phyloP scores from a whole-genome alignment of 2,329 filamentous ascomycete genomes.

The Trichoderma oligosporum region DNA sequence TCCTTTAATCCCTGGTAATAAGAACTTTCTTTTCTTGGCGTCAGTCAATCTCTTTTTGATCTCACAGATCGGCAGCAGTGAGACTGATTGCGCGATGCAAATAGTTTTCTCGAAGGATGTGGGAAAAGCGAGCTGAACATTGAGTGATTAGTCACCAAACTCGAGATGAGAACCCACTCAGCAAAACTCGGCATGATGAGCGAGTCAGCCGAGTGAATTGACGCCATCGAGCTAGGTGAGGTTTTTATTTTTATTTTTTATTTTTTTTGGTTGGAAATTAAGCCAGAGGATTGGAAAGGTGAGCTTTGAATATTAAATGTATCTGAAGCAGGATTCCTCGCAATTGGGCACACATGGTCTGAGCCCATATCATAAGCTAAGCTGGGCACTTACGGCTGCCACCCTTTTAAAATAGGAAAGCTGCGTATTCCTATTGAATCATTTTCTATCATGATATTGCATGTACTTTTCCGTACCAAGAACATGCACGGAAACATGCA shows the following conservation, averaged over 20 bases:
- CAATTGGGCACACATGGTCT: too few relatives aligned
- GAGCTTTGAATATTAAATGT: not conserved
- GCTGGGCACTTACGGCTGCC: too few relatives aligned
- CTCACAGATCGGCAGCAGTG: conserved; percentile 8
- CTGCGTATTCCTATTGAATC: too few relatives aligned
- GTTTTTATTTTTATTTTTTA: not conserved
- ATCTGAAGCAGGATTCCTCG: too few relatives aligned
- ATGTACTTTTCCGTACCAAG: too few relatives aligned
- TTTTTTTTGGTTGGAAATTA: not conserved
- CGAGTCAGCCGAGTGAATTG: conserved; percentile 9
- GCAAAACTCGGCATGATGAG: not conserved
- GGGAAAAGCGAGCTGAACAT: not conserved
- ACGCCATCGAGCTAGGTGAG: conserved; percentile 18
- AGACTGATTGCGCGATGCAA: conserved; percentile 1
- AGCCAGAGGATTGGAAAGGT: not conserved
- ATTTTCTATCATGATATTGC: too few relatives aligned
- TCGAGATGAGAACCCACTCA: conserved; percentile 11
- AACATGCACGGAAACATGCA: too few relatives aligned
- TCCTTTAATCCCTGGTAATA: conserved; percentile 10
- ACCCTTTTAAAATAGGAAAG: too few relatives aligned
- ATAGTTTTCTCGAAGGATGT: conserved; percentile 5
- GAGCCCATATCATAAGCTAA: too few relatives aligned
- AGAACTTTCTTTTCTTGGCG: conserved; percentile 17
- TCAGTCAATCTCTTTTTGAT: conserved; percentile 16
- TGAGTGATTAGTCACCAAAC: conserved; percentile 19